Evolutionary conservation across 306 rosid genomes (phyloP), one percentile per base, ranked within the genome.

Genomic region (Vachellia collinsii): DNA sequence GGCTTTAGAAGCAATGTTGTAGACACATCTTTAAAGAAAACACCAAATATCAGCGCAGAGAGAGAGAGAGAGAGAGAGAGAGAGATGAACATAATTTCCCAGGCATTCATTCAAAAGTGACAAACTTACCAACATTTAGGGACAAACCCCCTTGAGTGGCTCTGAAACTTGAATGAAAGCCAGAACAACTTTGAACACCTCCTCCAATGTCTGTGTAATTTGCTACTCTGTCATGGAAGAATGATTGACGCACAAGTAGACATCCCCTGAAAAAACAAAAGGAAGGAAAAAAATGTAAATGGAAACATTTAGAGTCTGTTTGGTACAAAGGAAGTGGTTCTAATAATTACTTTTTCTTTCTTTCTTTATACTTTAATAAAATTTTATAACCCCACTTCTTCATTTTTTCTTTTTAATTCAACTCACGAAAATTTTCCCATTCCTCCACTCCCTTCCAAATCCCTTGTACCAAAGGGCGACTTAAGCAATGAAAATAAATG

Each of bases 91-190:
- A 61, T 61, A 59, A 44, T 16, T 38, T 17, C 71, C 66, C 41
- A 48, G 43, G 65, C 25, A 13, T 66, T 19, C 8, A 8, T 0
- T 29, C 34, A 29, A 29, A 3, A 20, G 19, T 51, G 8, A 83
- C 20, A 76, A 8, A 36, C 81, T 83, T 76, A 81, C 91, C 91
- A 53, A 85, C 68, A 9, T 89, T 89, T 10, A 89, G 86, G 25
- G 85, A 77, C 16, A 89, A 59, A 17, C 92, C 92, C 41, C 79
- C 81, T 82, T 86, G 84, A n/a, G 92, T 89, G 50, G 78, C 80
- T 47, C 78, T 53, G 72, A 89, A 87, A 73, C 90, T 89, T 6
- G 92, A 89, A 80, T 87, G 92, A 72, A 85, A 87, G 62, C 92
- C 90, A 37, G 82, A 77, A 58, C 88, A 85, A 7, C 83, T 84